Base-by-base conservation (phyloP, 306 rosid genomes). In the Hippophae rhamnoides region DNA sequence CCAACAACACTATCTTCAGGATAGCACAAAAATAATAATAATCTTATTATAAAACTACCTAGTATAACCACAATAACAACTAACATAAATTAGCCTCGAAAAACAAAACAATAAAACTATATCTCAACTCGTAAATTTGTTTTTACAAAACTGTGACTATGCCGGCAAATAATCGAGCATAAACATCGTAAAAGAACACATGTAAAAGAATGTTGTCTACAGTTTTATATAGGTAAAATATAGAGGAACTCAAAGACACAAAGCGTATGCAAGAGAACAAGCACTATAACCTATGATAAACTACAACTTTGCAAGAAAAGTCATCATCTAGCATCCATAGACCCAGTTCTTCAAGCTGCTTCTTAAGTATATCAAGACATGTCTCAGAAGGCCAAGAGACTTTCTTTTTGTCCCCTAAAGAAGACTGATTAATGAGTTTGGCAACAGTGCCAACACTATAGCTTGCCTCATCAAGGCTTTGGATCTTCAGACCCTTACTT, bases 221-320 rank as follows among this genome's bases (percentile, higher is more conserved):
- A 31, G 38, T 4, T 31, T 3, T 31, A 31, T 31, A 18, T 18
- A 18, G 5, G 38, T 4, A 2, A 31, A 31, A 31, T 31, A 2
- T 4, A 31, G 38, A 31, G 1, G 1, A 31, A 31, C 3, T 31
- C 38, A 31, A 31, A 31, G 38, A 31, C 38, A 47, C 11, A 56
- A 55, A 65, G 23, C 23, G 23, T 18, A 18, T 18, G 23, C 23
- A 18, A 18, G 23, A 18, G 23, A 18, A 18, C 23, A 18, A 18
- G 23, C 64, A 80, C 83, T 87, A 90, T 51, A 78, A 71, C 53
- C 64, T 72, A 64, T 78, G 89, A 76, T 96, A 90, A 26, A 77
- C 69, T 70, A 90, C 96, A 52, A 86, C 95, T 11, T 69, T 87
- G 78, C 98, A 87, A 13, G 98, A 85, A 10, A 64, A 68, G 66